A percentile compares a stretch with the other conserved stretches of the same genome.
phyloP scores from a whole-genome alignment of 129 eudicot genomes.

The Ambrosia trifida region DNA sequence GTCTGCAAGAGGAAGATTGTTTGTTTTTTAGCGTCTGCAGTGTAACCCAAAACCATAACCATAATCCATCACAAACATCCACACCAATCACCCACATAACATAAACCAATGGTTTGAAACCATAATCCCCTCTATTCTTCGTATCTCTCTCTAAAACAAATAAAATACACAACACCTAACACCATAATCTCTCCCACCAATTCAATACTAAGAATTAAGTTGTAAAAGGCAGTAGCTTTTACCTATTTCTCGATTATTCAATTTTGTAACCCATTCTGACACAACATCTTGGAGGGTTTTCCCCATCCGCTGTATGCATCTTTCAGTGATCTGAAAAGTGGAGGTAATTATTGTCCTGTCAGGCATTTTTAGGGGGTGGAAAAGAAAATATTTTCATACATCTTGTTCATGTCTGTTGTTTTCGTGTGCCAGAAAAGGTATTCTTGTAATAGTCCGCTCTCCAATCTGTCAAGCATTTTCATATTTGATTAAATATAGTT shows the following conservation, averaged over 20 bases:
- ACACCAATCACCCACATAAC: too few species aligned
- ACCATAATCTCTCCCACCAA: too few species aligned
- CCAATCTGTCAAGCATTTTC: slow-evolving; percentile 51
- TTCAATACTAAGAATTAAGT: neutral
- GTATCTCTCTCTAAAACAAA: too few species aligned
- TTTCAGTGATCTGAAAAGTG: slow-evolving; percentile 67
- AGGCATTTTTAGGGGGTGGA: neutral
- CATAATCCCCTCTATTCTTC: too few species aligned
- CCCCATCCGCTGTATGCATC: slow-evolving; percentile 75
- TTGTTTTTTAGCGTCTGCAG: too few species aligned
- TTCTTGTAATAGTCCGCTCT: slow-evolving; percentile 50
- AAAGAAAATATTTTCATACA: slow-evolving; percentile 39
- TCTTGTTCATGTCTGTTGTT: slow-evolving; percentile 76
- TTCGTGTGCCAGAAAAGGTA: slow-evolving; percentile 68
- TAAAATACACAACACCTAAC: too few species aligned
- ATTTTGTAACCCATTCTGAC: slow-evolving; percentile 63
- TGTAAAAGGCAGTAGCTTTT: slow-evolving; percentile 1
- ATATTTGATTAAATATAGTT: slow-evolving; percentile 6
- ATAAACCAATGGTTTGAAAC: too few species aligned
- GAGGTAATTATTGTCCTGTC: slow-evolving; percentile 5
- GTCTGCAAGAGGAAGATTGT: too few species aligned
- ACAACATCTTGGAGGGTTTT: slow-evolving; percentile 72
- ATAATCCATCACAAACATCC: too few species aligned
- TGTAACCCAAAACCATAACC: too few species aligned
- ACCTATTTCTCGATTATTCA: slow-evolving; percentile 80